Conservation (phyloP, 2,329 filamentous ascomycete genomes). For the Magnaporthales sp. region DNA sequence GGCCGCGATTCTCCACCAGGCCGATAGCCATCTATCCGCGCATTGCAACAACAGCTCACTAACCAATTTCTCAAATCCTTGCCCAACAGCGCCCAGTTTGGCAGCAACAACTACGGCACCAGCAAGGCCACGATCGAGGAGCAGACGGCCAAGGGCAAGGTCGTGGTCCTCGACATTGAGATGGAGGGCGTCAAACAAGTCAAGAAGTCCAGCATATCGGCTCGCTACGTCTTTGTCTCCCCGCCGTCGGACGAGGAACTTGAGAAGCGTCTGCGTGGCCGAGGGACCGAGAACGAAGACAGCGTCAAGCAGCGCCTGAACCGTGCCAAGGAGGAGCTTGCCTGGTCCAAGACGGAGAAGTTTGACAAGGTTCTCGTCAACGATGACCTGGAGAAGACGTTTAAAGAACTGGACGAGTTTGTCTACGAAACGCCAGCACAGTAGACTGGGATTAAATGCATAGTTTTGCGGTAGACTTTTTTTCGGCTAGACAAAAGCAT, state of each 20-base stretch:
- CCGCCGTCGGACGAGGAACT: slow-evolving; percentile 69
- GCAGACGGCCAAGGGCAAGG: slow-evolving; percentile 59
- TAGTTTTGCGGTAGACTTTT: neutral
- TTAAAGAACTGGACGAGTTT: slow-evolving; percentile 41
- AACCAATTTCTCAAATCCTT: neutral
- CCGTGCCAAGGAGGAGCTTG: slow-evolving; percentile 68
- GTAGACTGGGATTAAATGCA: neutral
- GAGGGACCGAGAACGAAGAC: slow-evolving; percentile 72
- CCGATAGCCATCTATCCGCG: too few relatives aligned
- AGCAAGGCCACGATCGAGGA: slow-evolving; percentile 71
- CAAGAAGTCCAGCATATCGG: slow-evolving; percentile 63
- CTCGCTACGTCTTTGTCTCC: slow-evolving; percentile 76
- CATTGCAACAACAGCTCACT: neutral
- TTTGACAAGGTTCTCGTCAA: slow-evolving; percentile 33
- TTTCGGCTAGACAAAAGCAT: neutral
- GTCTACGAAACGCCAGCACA: slow-evolving; percentile 27
- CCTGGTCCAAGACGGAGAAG: slow-evolving; percentile 59
- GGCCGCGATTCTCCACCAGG: too few relatives aligned
- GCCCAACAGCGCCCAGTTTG: slow-evolving; percentile 56
- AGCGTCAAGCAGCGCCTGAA: slow-evolving; percentile 58
- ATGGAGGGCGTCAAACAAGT: slow-evolving; percentile 98
- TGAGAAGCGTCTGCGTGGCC: slow-evolving; percentile 63
- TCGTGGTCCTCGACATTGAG: slow-evolving; percentile 89
- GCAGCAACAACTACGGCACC: slow-evolving; percentile 81
- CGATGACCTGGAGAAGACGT: slow-evolving; percentile 37